A percentile compares a stretch with the other conserved stretches of the same genome.
Conservation (phyloP, 768 basidiomycete genomes). For the Rhizopogon rudus region DNA sequence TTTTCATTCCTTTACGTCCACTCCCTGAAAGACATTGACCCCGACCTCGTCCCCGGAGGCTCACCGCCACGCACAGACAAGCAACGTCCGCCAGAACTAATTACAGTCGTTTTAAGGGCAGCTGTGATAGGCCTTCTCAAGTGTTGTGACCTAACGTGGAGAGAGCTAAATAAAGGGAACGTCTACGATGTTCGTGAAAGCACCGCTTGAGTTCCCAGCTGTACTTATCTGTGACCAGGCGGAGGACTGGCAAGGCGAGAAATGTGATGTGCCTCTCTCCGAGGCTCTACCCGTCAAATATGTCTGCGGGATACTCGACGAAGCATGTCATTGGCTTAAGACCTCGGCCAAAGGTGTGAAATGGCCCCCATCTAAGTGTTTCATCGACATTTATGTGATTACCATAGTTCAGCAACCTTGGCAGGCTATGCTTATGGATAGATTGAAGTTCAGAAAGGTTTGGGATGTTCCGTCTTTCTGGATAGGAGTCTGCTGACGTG, state of each 20-base stretch:
- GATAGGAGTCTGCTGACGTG: not conserved
- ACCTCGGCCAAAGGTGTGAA: constrained; percentile 37
- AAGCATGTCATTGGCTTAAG: constrained; percentile 58
- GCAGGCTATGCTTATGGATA: not conserved
- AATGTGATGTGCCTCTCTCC: constrained; percentile 72
- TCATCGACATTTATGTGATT: not conserved
- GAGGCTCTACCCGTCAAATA: constrained; percentile 56
- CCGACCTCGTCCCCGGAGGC: constrained; percentile 38
- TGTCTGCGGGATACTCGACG: constrained; percentile 51
- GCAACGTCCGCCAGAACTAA: constrained; percentile 51
- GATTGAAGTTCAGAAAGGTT: not conserved
- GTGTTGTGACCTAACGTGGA: constrained; percentile 77
- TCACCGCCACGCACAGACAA: constrained; percentile 29
- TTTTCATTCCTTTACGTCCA: constrained; percentile 77
- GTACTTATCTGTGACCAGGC: constrained; percentile 38
- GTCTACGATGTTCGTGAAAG: constrained; percentile 65
- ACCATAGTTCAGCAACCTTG: not conserved
- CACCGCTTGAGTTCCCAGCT: constrained; percentile 7
- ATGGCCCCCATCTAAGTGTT: not conserved
- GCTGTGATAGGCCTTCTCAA: constrained; percentile 69
- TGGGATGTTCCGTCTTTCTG: not conserved
- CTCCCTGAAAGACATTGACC: constrained; percentile 53
- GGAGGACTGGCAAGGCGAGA: constrained; percentile 90
- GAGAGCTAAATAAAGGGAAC: constrained; percentile 71
- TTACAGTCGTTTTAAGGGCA: constrained; percentile 65